Evolutionary conservation across 2,329 filamentous ascomycete genomes (phyloP).

Genomic region (Endoconidiophora laricicola): DNA sequence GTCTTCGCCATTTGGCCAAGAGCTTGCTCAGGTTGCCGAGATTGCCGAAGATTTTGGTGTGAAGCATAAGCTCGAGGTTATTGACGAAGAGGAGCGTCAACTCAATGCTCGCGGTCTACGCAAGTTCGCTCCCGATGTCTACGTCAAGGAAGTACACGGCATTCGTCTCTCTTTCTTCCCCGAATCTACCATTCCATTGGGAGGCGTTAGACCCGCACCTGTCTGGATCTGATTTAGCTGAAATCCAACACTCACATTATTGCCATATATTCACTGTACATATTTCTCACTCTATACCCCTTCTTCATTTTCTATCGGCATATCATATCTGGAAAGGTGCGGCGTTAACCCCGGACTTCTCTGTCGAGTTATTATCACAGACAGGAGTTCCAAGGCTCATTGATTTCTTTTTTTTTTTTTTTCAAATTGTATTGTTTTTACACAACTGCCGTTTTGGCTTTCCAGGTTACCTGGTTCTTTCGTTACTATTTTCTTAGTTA

Average conservation of each 20-base stretch:
- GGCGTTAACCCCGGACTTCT: too few relatives aligned
- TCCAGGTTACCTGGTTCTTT: too few relatives aligned
- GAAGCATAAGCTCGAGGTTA: slow-evolving; percentile 38
- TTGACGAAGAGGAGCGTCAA: slow-evolving; percentile 58
- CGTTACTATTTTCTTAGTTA: too few relatives aligned
- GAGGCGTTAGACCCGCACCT: slow-evolving; percentile 16
- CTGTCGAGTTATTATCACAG: neutral
- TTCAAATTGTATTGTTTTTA: neutral
- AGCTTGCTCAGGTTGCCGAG: slow-evolving; percentile 83
- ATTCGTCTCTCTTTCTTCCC: slow-evolving; percentile 47
- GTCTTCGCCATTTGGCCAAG: slow-evolving; percentile 66
- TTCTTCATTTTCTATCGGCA: too few relatives aligned
- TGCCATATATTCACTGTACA: slow-evolving; percentile 5
- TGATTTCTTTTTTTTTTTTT: neutral
- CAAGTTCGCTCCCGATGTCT: slow-evolving; percentile 66
- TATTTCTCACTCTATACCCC: neutral
- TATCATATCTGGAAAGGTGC: too few relatives aligned
- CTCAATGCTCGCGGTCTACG: slow-evolving; percentile 53
- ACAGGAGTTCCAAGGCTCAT: too few relatives aligned
- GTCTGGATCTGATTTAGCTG: slow-evolving; percentile 31
- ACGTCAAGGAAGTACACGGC: slow-evolving; percentile 61
- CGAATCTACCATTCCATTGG: slow-evolving; percentile 16
- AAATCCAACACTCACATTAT: neutral
- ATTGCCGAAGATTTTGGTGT: slow-evolving; percentile 75
- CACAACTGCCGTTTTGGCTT: neutral